These are phyloP conservation scores for Backusella psychrophila DNA, from an alignment of 192 early-diverging fungal species.

Conservation along the genomic window DNA sequence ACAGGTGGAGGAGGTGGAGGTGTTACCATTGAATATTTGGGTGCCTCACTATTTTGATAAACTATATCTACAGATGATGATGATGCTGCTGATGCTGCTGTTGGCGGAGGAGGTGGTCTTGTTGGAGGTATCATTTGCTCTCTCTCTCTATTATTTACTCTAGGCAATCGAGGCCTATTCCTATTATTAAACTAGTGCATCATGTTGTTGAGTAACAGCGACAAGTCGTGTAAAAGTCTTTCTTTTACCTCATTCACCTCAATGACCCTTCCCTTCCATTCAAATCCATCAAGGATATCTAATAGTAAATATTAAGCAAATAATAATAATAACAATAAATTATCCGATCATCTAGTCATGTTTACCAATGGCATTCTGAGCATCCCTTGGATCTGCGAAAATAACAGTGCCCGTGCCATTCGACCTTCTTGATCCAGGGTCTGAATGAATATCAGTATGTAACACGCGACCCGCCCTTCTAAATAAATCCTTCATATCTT, in stretches of 20 bases:
- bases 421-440: slow-evolving; percentile 56
- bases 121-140: neutral
- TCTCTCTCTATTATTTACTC: slow-evolving; percentile 1
- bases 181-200: neutral
- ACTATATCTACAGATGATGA: neutral
- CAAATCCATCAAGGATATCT: slow-evolving; percentile 82
- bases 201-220: no score
- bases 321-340: neutral
- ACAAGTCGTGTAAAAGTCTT: no score
- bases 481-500: slow-evolving; percentile 88
- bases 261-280: slow-evolving; percentile 73
- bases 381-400: slow-evolving; percentile 69
- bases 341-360: no score
- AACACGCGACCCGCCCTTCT: slow-evolving; percentile 67
- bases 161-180: neutral
- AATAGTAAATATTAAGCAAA: neutral
- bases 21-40: neutral
- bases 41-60: neutral
- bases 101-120: neutral
- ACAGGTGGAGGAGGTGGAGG: neutral
- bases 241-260: slow-evolving; percentile 70
- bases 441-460: slow-evolving; percentile 68
- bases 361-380: slow-evolving; percentile 72
- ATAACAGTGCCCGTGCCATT: slow-evolving; percentile 77
- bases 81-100: neutral